These are phyloP conservation scores for Ustilago hordei DNA, from an alignment of 1,284 basidiomycete genomes.

Conservation along the genomic window DNA sequence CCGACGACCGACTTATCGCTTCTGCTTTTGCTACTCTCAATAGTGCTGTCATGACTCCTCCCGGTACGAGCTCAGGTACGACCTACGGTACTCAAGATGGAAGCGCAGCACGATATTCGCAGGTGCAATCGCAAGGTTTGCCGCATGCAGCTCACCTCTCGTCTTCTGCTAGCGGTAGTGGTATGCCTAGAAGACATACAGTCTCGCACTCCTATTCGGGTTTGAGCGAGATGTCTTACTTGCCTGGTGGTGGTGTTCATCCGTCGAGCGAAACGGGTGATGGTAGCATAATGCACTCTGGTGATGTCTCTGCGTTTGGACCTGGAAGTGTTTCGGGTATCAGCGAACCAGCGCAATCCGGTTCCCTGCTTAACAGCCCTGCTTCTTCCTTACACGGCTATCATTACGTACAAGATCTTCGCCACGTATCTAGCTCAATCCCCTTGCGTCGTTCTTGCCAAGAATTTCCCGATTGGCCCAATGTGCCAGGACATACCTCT, in stretches of 20 bases:
- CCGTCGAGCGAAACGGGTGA: constrained; percentile 21
- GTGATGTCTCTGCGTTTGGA: constrained; percentile 26
- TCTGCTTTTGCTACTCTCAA: constrained; percentile 52
- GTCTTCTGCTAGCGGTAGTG: constrained; percentile 4
- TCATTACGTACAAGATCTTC: constrained; percentile 32
- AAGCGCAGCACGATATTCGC: constrained; percentile 11
- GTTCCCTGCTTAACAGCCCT: constrained; percentile 48
- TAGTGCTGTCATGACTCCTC: constrained; percentile 36
- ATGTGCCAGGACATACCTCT: constrained; percentile 8
- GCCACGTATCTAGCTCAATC: constrained; percentile 32
- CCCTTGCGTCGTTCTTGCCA: constrained; percentile 35
- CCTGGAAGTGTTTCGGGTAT: constrained; percentile 13
- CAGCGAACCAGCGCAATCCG: constrained; percentile 28
- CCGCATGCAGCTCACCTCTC: constrained; percentile 3
- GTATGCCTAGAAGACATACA: constrained; percentile 45
- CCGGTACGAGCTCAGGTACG: constrained; percentile 29
- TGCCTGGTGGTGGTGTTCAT: constrained; percentile 12
- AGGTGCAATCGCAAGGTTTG: constrained; percentile 23
- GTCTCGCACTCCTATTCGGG: constrained; percentile 41
- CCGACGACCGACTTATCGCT: constrained; percentile 41
- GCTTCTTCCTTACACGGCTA: constrained; percentile 47
- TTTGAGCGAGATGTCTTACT: constrained; percentile 30
- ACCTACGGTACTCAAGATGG: constrained; percentile 15
- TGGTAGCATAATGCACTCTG: constrained; percentile 15
- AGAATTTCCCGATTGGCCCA: constrained; percentile 41